These are phyloP conservation scores for Sphagnum fallax DNA, from an alignment of 228 moss, liverwort and hornwort genomes.

Conservation along the genomic window DNA sequence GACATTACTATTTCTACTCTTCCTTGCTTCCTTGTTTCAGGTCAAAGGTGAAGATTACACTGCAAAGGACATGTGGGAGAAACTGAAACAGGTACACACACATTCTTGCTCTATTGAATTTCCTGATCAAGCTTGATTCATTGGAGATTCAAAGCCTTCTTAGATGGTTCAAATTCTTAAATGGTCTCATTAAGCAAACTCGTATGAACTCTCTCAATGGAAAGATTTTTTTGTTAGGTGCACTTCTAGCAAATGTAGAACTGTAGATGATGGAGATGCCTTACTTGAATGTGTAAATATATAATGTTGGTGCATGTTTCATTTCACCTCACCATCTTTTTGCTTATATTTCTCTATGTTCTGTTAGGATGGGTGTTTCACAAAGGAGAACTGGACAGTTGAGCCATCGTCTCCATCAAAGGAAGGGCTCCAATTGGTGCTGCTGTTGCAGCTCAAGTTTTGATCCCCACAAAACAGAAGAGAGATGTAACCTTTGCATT, in stretches of 20 bases:
- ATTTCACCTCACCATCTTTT: not conserved
- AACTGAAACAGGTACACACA: constrained; percentile 63
- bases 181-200: too few species aligned
- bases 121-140: too few species aligned
- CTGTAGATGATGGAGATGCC: too few species aligned
- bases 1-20: constrained; percentile 74
- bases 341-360: constrained; percentile 1
- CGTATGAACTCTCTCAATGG: too few species aligned
- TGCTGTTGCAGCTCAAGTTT: constrained; percentile 68
- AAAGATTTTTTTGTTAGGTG: too few species aligned
- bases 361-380: constrained; percentile 58
- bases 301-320: not conserved
- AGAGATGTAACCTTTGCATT: constrained; percentile 72
- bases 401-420: constrained; percentile 54
- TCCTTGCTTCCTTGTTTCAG: constrained; percentile 77
- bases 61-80: constrained; percentile 79
- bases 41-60: constrained; percentile 56
- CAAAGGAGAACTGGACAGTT: constrained; percentile 45
- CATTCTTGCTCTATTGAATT: not conserved
- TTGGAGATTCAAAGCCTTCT: too few species aligned
- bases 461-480: constrained; percentile 78
- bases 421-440: constrained; percentile 84
- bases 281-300: too few species aligned
- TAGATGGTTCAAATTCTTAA: too few species aligned
- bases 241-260: too few species aligned